Evolutionary conservation across 306 rosid species (phyloP).

Genomic region (Trifolium dubium): DNA sequence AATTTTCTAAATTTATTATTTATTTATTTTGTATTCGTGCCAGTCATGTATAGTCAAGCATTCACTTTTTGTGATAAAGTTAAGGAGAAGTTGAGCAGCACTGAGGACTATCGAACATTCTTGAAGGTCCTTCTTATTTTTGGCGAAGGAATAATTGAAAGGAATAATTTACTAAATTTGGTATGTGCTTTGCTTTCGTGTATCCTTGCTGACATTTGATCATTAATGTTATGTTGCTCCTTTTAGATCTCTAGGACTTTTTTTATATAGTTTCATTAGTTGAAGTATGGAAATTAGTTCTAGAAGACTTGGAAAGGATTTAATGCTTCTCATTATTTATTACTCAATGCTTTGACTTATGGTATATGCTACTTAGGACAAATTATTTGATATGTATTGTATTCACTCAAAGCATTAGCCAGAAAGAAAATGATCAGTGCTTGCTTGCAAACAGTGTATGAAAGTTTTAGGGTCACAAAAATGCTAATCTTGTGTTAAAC

Average conservation of each 20-base stretch:
- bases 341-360: conserved; percentile 21
- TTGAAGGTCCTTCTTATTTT: conserved; percentile 88
- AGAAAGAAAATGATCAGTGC: not conserved
- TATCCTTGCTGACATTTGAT: conserved; percentile 28
- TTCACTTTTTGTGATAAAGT: conserved; percentile 86
- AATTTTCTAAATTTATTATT: conserved; percentile 27
- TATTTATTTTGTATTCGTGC: conserved; percentile 41
- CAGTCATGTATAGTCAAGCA: conserved; percentile 86
- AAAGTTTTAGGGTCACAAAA: not conserved
- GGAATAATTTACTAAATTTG: conserved; percentile 82
- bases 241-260: conserved; percentile 20
- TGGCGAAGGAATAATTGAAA: conserved; percentile 86
- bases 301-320: not conserved
- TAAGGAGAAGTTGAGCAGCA: conserved; percentile 80
- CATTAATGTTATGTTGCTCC: conserved; percentile 17
- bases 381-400: not conserved
- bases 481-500: not conserved
- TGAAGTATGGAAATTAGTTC: conserved; percentile 12
- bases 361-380: conserved; percentile 8
- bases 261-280: conserved; percentile 27
- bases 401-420: not conserved
- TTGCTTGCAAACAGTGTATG: not conserved
- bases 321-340: conserved; percentile 20
- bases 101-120: conserved; percentile 83
- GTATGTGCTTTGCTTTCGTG: conserved; percentile 52